Conservation (phyloP, 306 rosid genomes). For the Gleditsia sinensis region DNA sequence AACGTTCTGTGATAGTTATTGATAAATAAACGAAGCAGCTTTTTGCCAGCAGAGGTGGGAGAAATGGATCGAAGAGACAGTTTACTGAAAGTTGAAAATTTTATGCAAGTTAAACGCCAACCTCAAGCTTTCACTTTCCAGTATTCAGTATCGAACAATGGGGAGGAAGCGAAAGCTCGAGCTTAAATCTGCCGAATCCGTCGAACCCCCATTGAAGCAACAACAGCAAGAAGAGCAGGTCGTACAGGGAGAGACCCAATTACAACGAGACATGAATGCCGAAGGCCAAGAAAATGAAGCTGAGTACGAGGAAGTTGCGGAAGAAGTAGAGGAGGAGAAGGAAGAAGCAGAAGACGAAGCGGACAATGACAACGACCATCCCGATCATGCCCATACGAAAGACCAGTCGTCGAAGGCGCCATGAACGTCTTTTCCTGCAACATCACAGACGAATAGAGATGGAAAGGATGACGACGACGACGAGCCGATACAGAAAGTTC, state of each 20-base stretch:
- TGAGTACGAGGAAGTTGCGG: slow-evolving; percentile 53
- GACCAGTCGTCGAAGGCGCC: slow-evolving; percentile 12
- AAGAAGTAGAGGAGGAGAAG: slow-evolving; percentile 39
- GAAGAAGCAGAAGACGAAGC: slow-evolving; percentile 4
- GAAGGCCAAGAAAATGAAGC: slow-evolving; percentile 40
- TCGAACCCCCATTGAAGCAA: slow-evolving; percentile 61
- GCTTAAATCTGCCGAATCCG: slow-evolving; percentile 48
- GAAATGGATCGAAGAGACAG: too few relatives aligned
- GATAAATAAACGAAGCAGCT: too few relatives aligned
- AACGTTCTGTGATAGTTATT: too few relatives aligned
- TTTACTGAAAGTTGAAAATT: too few relatives aligned
- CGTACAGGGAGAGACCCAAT: too few relatives aligned
- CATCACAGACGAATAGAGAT: not conserved
- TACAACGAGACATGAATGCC: slow-evolving; percentile 5
- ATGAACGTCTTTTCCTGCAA: too few relatives aligned
- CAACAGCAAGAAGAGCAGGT: too few relatives aligned
- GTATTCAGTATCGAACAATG: slow-evolving; percentile 41
- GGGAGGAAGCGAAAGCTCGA: slow-evolving; percentile 75
- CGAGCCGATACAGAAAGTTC: slow-evolving; percentile 62
- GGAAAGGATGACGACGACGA: slow-evolving; percentile 56
- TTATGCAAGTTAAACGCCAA: too few relatives aligned
- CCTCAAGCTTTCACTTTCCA: too few relatives aligned
- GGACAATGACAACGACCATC: not conserved
- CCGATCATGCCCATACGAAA: not conserved
- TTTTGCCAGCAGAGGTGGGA: too few relatives aligned